Conservation (phyloP, 2,329 filamentous ascomycete species). For the Akanthomyces dipterigenus region DNA sequence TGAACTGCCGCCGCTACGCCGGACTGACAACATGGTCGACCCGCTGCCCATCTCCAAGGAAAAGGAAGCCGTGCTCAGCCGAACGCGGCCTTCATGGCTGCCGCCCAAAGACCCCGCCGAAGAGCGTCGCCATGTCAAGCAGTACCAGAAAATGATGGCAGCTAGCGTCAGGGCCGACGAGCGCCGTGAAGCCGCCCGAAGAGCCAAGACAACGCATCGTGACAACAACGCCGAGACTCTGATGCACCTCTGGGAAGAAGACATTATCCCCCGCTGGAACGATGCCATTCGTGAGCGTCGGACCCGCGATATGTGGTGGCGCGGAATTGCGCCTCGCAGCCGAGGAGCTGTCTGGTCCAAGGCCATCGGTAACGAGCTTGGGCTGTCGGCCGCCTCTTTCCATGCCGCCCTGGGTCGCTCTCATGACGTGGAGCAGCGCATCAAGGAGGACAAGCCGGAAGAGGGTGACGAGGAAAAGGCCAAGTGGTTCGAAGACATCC, state of each 20-base stretch:
- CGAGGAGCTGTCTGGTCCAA: conserved; percentile 63
- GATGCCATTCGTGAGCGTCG: conserved; percentile 60
- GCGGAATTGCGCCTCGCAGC: conserved; percentile 64
- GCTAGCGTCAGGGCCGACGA: conserved; percentile 53
- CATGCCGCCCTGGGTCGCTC: conserved; percentile 63
- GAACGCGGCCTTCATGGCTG: conserved; percentile 77
- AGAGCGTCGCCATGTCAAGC: conserved; percentile 79
- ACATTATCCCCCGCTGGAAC: conserved; percentile 71
- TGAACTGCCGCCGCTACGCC: conserved; percentile 61
- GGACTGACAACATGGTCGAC: conserved; percentile 76
- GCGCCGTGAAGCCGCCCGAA: conserved; percentile 47
- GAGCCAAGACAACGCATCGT: conserved; percentile 44
- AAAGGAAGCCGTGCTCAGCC: conserved; percentile 75
- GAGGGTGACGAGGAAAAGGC: conserved; percentile 49
- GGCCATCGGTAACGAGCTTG: conserved; percentile 68
- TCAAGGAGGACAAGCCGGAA: conserved; percentile 43
- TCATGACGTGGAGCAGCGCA: conserved; percentile 51
- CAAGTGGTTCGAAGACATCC: conserved; percentile 57
- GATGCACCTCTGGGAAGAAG: conserved; percentile 65
- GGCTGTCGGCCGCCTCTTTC: conserved; percentile 60
- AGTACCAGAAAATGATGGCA: conserved; percentile 79
- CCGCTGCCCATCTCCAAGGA: conserved; percentile 78
- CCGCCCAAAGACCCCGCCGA: conserved; percentile 85
- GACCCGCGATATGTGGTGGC: conserved; percentile 77
- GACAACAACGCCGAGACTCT: conserved; percentile 49